A percentile compares a stretch with the other conserved stretches of the same genome.
These are phyloP conservation scores for Gynochthodes officinalis DNA, from an alignment of 257 asterid genomes.

Conservation along the genomic window DNA sequence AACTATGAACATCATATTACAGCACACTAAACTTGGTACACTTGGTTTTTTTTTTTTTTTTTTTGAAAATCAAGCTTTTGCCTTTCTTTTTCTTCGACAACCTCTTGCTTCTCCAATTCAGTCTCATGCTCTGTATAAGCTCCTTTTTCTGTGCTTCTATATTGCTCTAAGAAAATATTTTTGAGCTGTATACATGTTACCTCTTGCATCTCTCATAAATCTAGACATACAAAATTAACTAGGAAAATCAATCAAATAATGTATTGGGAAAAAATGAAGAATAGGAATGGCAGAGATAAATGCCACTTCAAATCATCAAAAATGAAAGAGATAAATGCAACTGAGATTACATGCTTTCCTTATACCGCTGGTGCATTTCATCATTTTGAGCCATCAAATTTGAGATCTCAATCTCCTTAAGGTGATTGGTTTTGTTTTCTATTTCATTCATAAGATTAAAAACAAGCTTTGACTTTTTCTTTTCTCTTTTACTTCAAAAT, in stretches of 20 bases:
- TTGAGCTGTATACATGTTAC: slow-evolving; percentile 14
- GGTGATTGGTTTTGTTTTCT: slow-evolving; percentile 33
- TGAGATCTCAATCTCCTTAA: slow-evolving; percentile 38
- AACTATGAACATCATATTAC: too few species aligned
- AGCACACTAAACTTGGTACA: too few species aligned
- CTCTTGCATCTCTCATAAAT: slow-evolving; percentile 19
- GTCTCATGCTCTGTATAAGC: slow-evolving; percentile 25
- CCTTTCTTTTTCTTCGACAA: slow-evolving; percentile 33
- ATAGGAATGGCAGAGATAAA: too few species aligned
- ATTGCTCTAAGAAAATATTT: slow-evolving; percentile 11
- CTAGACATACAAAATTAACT: too few species aligned
- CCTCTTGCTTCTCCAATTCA: slow-evolving; percentile 43
- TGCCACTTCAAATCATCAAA: too few species aligned
- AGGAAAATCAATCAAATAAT: background rate
- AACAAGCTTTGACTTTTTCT: slow-evolving; percentile 42
- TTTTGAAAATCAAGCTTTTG: slow-evolving; percentile 30
- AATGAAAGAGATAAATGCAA: too few species aligned
- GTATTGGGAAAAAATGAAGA: background rate
- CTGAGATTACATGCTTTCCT: too few species aligned
- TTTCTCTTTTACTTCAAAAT: slow-evolving; percentile 45
- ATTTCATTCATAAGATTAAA: slow-evolving; percentile 38
- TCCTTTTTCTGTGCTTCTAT: slow-evolving; percentile 12
- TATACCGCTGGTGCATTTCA: slow-evolving; percentile 16
- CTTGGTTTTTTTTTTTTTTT: too few species aligned
- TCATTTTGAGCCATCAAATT: slow-evolving; percentile 22